These are phyloP conservation scores for Aristolochia contorta DNA, from an alignment of 164 flowering plant species.

Conservation along the genomic window DNA sequence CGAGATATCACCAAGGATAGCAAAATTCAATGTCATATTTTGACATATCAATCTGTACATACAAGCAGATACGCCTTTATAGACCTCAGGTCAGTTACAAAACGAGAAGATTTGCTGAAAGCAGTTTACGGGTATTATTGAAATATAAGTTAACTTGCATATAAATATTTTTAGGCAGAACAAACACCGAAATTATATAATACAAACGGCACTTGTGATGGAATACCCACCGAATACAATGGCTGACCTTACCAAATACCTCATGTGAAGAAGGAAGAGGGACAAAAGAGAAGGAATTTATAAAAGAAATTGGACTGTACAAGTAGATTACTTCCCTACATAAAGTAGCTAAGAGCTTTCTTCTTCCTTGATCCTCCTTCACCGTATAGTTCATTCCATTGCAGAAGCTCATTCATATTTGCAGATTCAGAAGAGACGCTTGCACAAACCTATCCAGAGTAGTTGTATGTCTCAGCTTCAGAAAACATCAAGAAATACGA, in stretches of 20 bases:
- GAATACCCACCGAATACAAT: slow-evolving; percentile 14
- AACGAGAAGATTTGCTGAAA: too few species aligned
- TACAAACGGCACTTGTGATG: slow-evolving; percentile 12
- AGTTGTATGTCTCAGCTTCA: not conserved
- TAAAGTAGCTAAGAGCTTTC: slow-evolving; percentile 63
- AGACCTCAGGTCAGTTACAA: too few species aligned
- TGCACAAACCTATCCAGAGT: slow-evolving; percentile 37
- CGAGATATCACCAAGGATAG: too few species aligned
- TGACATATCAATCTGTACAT: too few species aligned
- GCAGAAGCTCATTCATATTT: slow-evolving; percentile 66
- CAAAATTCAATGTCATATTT: too few species aligned
- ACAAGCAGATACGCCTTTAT: too few species aligned
- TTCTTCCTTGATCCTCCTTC: slow-evolving; percentile 86
- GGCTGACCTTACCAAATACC: not conserved
- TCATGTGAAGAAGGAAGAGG: not conserved
- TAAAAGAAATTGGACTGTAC: slow-evolving; percentile 22
- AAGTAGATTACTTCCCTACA: slow-evolving; percentile 35
- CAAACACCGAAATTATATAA: slow-evolving; percentile 2
- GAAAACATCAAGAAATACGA: not conserved
- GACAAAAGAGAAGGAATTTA: slow-evolving; percentile 3
- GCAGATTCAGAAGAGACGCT: slow-evolving; percentile 75
- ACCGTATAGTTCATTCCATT: slow-evolving; percentile 78
- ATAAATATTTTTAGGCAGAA: too few species aligned
- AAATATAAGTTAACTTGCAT: too few species aligned
- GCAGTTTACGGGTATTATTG: too few species aligned